Conservation (phyloP, 208 protist species). For the Leishmania turanica region DNA sequence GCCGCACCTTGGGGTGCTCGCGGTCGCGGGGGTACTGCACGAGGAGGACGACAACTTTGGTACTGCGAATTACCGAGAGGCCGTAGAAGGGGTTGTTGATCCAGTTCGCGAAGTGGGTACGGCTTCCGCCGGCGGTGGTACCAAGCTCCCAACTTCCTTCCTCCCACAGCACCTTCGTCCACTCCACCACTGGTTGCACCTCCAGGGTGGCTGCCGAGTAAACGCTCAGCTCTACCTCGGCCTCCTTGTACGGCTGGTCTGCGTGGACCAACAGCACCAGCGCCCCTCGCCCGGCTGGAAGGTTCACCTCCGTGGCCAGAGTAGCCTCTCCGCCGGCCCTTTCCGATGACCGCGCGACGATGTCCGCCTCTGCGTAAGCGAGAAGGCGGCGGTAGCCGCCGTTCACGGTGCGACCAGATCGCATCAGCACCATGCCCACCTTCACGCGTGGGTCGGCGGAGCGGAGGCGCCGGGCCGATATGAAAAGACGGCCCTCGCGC, state of each 20-base stretch:
- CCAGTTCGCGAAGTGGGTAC: slow-evolving; percentile 70
- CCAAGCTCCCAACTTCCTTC: slow-evolving; percentile 86
- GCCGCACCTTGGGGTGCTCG: slow-evolving; percentile 71
- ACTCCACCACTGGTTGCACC: slow-evolving; percentile 70
- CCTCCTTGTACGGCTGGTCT: slow-evolving; percentile 75
- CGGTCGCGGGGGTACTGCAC: slow-evolving; percentile 82
- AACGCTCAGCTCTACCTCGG: slow-evolving; percentile 60
- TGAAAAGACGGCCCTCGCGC: slow-evolving; percentile 70
- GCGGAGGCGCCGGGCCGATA: slow-evolving; percentile 51
- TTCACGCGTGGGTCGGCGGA: slow-evolving; percentile 44
- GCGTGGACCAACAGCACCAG: slow-evolving; percentile 80
- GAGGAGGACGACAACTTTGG: slow-evolving; percentile 73
- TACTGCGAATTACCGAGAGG: slow-evolving; percentile 62
- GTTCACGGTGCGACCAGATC: slow-evolving; percentile 27
- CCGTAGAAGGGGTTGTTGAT: slow-evolving; percentile 91
- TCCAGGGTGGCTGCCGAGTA: slow-evolving; percentile 62
- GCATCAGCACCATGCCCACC: slow-evolving; percentile 76
- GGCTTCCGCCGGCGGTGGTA: slow-evolving; percentile 75
- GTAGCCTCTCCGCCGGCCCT: slow-evolving; percentile 33
- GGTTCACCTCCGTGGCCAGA: slow-evolving; percentile 53
- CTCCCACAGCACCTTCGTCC: slow-evolving; percentile 53
- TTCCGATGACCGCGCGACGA: slow-evolving; percentile 57
- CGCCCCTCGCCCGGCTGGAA: slow-evolving; percentile 25
- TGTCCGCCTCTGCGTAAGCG: slow-evolving; percentile 43
- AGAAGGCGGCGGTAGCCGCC: slow-evolving; percentile 68